Conservation (phyloP, 2,329 filamentous ascomycete genomes). For the Drechslerella coelobrocha region DNA sequence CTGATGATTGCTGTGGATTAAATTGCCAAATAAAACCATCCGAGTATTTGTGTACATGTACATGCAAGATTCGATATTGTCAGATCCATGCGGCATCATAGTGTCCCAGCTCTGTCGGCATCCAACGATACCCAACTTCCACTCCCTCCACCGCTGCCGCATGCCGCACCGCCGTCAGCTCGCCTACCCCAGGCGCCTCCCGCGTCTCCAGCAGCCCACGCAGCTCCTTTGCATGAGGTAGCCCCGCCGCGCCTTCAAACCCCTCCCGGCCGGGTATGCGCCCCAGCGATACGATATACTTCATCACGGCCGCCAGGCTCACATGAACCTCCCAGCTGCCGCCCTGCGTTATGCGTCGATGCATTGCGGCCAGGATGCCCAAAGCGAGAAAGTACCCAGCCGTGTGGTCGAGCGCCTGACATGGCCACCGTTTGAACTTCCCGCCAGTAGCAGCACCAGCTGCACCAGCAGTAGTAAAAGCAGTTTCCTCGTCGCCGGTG, state of each 20-base stretch:
- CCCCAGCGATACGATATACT: conserved; percentile 64
- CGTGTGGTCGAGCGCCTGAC: conserved; percentile 66
- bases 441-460: conserved; percentile 56
- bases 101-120: conserved; percentile 33
- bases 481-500: conserved; percentile 57
- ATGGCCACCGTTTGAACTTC: conserved; percentile 61
- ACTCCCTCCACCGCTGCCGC: conserved; percentile 28
- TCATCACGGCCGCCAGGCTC: conserved; percentile 65
- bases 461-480: no score
- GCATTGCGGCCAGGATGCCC: conserved; percentile 64
- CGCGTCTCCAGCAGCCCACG: conserved; percentile 30
- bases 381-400: conserved; percentile 65
- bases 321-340: conserved; percentile 65
- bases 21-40: neutral
- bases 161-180: conserved; percentile 28
- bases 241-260: conserved; percentile 2
- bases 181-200: conserved; percentile 14
- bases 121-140: conserved; percentile 35
- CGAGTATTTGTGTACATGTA: neutral
- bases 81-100: conserved; percentile 24
- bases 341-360: conserved; percentile 60
- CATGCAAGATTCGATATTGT: neutral
- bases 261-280: conserved; percentile 32
- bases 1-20: no score
- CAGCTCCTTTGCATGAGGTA: neutral